These are phyloP conservation scores for Hemileccinum impolitum DNA, from an alignment of 768 basidiomycete species.

Conservation along the genomic window DNA sequence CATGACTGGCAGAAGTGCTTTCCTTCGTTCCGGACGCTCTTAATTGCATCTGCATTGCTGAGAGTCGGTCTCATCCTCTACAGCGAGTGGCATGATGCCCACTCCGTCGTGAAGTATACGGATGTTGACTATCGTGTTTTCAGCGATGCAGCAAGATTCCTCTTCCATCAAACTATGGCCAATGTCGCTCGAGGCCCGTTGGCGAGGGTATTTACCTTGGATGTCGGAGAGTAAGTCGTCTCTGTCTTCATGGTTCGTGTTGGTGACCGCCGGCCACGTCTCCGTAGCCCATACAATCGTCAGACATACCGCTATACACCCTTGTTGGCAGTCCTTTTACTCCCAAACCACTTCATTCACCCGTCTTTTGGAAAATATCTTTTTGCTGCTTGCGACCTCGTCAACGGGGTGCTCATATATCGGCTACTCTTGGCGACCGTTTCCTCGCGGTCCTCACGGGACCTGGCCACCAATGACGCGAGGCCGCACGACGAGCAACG, in stretches of 20 bases:
- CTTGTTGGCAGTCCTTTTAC: conserved; percentile 75
- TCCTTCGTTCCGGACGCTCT: conserved; percentile 47
- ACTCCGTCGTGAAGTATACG: conserved; percentile 89
- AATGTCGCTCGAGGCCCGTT: conserved; percentile 65
- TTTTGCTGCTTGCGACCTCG: conserved; percentile 79
- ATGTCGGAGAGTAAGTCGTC: conserved; percentile 74
- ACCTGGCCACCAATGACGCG: neutral
- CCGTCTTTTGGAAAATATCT: conserved; percentile 89
- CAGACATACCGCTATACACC: conserved; percentile 98
- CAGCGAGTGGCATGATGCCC: conserved; percentile 87
- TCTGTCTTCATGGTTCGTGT: neutral
- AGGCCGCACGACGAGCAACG: conserved; percentile 3
- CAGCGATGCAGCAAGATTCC: conserved; percentile 81
- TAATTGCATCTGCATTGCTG: conserved; percentile 53
- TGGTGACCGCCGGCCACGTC: conserved; percentile 6
- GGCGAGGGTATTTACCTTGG: conserved; percentile 34
- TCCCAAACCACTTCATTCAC: conserved; percentile 78
- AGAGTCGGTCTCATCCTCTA: conserved; percentile 74
- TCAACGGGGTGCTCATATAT: conserved; percentile 74
- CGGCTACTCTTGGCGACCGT: conserved; percentile 51
- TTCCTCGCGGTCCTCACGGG: conserved; percentile 31
- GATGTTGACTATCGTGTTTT: conserved; percentile 97
- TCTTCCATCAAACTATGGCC: conserved; percentile 45
- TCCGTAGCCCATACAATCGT: conserved; percentile 77
- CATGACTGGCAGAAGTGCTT: conserved; percentile 8